These are phyloP conservation scores for Gastroboletus turbinatus DNA, from an alignment of 1,284 basidiomycete genomes.

Conservation along the genomic window DNA sequence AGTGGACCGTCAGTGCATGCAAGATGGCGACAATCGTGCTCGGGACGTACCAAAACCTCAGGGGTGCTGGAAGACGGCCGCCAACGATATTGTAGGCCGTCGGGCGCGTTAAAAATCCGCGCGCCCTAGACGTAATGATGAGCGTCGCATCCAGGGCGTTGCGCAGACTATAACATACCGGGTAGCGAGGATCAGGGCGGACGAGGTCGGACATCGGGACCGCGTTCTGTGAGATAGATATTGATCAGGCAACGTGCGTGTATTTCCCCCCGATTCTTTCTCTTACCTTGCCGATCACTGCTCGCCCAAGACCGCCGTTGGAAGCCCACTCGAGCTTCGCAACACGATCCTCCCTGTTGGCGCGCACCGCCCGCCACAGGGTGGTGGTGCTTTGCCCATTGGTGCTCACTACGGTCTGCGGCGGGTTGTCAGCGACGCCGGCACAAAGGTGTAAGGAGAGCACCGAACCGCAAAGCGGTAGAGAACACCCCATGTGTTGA, in stretches of 20 bases:
- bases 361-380: constrained; percentile 70
- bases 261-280: constrained; percentile 4
- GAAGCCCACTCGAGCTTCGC: constrained; percentile 82
- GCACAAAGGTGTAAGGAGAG: constrained; percentile 16
- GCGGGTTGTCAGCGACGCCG: constrained; percentile 20
- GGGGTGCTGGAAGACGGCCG: constrained; percentile 54
- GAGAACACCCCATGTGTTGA: constrained; percentile 74
- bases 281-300: constrained; percentile 75
- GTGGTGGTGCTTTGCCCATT: constrained; percentile 72
- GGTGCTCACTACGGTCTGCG: constrained; percentile 59
- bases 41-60: constrained; percentile 60
- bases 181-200: constrained; percentile 57
- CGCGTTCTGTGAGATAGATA: constrained; percentile 49
- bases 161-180: constrained; percentile 41
- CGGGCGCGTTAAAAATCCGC: constrained; percentile 74
- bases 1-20: constrained; percentile 13
- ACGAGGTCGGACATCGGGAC: constrained; percentile 79
- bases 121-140: constrained; percentile 47
- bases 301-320: constrained; percentile 76
- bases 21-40: constrained; percentile 21
- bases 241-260: constrained; percentile 23
- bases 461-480: constrained; percentile 73
- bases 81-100: constrained; percentile 78
- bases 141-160: constrained; percentile 11
- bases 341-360: constrained; percentile 79